These are phyloP conservation scores for Blastocystis hominis DNA, from an alignment of 352 stramenopile species.

Conservation along the genomic window DNA sequence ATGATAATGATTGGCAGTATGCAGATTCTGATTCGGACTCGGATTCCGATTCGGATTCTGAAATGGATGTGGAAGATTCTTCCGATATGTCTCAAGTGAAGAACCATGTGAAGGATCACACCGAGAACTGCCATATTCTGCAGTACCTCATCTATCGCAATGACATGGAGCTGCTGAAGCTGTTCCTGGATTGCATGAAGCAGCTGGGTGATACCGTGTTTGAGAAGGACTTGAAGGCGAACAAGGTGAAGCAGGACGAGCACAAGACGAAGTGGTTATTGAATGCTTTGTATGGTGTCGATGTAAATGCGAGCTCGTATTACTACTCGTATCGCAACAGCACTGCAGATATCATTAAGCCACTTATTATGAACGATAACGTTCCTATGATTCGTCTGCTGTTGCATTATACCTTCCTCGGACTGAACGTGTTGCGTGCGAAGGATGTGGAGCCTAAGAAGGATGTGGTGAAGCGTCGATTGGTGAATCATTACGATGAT, in stretches of 20 bases:
- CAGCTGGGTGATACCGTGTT: background rate
- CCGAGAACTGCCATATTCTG: background rate
- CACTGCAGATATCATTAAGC: background rate
- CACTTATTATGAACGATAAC: conserved; percentile 7
- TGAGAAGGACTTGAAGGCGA: conserved; percentile 31
- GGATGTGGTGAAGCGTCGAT: background rate
- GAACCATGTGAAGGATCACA: background rate
- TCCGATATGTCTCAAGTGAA: background rate
- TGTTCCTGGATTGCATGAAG: background rate
- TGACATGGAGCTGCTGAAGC: background rate
- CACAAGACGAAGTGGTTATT: background rate
- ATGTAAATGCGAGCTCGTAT: background rate
- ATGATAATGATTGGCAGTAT: background rate
- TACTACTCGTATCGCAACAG: background rate
- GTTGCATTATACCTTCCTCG: conserved; percentile 6
- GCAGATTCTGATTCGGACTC: background rate
- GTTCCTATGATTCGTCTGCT: background rate
- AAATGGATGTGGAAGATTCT: background rate
- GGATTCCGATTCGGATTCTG: background rate
- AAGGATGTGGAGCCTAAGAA: conserved; percentile 19
- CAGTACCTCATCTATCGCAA: conserved; percentile 44
- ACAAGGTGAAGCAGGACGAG: conserved; percentile 26
- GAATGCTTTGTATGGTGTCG: background rate
- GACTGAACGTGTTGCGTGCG: conserved; percentile 22
- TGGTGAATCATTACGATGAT: background rate